A percentile compares a stretch with the other conserved stretches of the same genome.
These are phyloP conservation scores for Microstegium vimineum DNA, from an alignment of 176 grass and related monocot genomes.

Conservation along the genomic window DNA sequence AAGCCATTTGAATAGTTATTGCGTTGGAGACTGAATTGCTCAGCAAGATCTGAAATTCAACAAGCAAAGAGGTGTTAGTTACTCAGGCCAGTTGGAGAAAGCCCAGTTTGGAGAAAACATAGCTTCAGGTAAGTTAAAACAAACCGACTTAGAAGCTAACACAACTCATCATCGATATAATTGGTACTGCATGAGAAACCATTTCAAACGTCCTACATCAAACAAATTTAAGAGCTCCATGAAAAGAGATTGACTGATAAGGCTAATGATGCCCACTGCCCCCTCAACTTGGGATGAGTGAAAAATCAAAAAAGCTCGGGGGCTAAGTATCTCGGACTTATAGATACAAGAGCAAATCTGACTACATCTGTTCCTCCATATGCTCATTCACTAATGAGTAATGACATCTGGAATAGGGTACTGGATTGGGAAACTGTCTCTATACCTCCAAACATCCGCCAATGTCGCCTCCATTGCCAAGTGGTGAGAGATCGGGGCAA, in stretches of 20 bases:
- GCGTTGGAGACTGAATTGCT: constrained; percentile 28
- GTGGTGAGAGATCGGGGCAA: no score
- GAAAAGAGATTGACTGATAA: background rate
- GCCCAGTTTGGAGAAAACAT: no score
- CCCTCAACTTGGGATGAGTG: background rate
- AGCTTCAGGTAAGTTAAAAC: no score
- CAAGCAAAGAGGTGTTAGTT: background rate
- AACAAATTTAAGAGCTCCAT: background rate
- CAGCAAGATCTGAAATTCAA: constrained; percentile 43
- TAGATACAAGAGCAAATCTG: background rate
- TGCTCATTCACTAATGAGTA: no score
- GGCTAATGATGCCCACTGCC: background rate
- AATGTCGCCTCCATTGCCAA: no score
- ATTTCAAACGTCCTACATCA: background rate
- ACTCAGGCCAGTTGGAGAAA: background rate
- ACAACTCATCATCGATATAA: no score
- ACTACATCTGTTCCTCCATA: no score
- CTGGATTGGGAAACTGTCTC: no score
- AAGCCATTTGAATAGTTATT: constrained; percentile 33
- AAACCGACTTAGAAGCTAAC: no score
- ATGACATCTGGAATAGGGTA: no score
- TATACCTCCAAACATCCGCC: no score
- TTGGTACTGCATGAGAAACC: background rate
- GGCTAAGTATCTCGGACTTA: background rate
- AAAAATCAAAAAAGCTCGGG: background rate